Conservation (phyloP, 257 asterid genomes). For the Linderniella brevidens region DNA sequence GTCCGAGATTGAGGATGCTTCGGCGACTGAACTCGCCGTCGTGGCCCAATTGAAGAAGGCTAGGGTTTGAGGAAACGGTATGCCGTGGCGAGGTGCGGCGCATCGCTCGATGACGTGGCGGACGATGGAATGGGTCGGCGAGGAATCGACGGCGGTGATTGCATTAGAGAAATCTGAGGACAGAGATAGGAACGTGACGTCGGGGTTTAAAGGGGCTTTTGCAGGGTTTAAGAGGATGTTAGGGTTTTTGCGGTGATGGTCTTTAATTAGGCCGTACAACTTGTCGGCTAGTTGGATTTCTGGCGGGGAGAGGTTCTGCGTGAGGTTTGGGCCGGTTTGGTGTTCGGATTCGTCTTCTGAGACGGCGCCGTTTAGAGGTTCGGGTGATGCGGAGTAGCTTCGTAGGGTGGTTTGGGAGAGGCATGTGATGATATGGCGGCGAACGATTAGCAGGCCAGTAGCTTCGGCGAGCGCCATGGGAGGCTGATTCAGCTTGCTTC, state of each 20-base stretch:
- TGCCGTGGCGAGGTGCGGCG: slow-evolving; percentile 68
- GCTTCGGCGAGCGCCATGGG: no score
- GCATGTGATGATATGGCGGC: no score
- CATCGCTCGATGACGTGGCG: slow-evolving; percentile 48
- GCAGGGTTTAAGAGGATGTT: slow-evolving; percentile 18
- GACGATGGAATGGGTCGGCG: slow-evolving; percentile 28
- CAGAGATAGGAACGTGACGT: slow-evolving; percentile 33
- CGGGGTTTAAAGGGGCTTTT: slow-evolving; percentile 27
- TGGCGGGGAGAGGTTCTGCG: slow-evolving; percentile 16
- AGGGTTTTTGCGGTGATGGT: slow-evolving; percentile 66
- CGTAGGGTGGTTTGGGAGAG: no score
- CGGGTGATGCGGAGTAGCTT: no score
- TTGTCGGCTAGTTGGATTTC: slow-evolving; percentile 31
- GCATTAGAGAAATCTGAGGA: slow-evolving; percentile 34
- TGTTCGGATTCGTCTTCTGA: no score
- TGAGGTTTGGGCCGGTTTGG: no score
- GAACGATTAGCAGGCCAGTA: no score
- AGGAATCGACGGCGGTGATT: slow-evolving; percentile 13
- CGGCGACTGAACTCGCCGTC: slow-evolving; percentile 3
- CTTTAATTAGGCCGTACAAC: slow-evolving; percentile 41
- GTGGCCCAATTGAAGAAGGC: slow-evolving; percentile 83
- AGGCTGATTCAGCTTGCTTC: no score
- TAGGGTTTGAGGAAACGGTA: slow-evolving; percentile 60
- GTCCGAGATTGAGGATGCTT: slow-evolving; percentile 12
- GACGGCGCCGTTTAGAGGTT: no score